Base-by-base conservation (phyloP, 2,329 filamentous ascomycete genomes). In the Hansfordia pulvinata region DNA sequence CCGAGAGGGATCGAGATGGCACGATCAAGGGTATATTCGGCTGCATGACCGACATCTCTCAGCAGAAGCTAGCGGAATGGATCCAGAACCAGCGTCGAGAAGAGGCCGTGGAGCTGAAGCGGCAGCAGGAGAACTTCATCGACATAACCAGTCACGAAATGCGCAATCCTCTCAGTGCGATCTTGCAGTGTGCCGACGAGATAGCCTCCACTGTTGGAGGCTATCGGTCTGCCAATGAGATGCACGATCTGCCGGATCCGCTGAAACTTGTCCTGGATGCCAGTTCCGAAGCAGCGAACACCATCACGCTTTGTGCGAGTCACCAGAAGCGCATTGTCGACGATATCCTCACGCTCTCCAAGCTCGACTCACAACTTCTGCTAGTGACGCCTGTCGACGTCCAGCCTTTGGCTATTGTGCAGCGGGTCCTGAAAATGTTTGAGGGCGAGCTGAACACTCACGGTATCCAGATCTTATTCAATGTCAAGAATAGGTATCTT, bases 31-130 rank as follows among this genome's bases (percentile, higher is more conserved):
- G 75, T 34, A 76, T 85, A 3, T 85, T 86, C 39, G 80, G 79
- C 27, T 80, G 75, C 42, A 76, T 92, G 27, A 88, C 82, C 0
- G 82, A 92, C 42, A 92, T 93, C 36, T 84, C 78, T 11, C 70
- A 79, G 28, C 81, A 90, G 46, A 93, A 92, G 47, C 77, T 76
- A 62, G 82, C 83, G 2, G 83, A 92, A 49, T 74, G 76, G 24
- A 72, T 84, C 18, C 81, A 92, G 48, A 82, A 69, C 40, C 66
- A 75, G 23, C 73, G 81, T 31, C 77, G 81, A 42, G 71, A 86
- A 41, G 82, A 90, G 46, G 84, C 82, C 0, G 70, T 86, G 3
- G 78, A 88, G 45, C 62, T 85, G 33, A 90, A 90, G 49, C 62
- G 71, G 14, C 73, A 79, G 35, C 68, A 74, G 37, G 69, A 73